Evolutionary conservation across 73 alveolate genomes (phyloP), one percentile per base, ranked within the genome.

Genomic region (Tetrahymena thermophila): DNA sequence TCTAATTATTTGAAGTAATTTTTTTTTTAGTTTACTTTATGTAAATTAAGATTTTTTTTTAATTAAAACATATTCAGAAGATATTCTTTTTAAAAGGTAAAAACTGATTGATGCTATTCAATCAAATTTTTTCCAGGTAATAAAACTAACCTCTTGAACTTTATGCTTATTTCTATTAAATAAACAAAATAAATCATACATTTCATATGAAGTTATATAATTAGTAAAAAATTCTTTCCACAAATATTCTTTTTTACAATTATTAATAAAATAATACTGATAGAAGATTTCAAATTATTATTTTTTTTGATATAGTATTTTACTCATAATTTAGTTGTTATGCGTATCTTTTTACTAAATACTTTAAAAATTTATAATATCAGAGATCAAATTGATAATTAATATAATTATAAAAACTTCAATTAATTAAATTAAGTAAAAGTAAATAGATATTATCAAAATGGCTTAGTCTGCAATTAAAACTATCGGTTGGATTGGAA

Each of bases 401-500:
- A 50, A 50, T 50, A 50, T 50, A 50, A 50, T 50, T 50, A 19
- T 14, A 19, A 10, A 71, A 25, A 71, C 11, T 25, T 28, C 11
- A 71, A 71, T 25, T n/a, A 71, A 28, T 31, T 28, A 71, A 71
- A 71, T 5, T 71, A 23, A 71, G 2, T 71, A 28, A 71, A n/a
- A 71, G 23, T 21, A 58, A 58, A 23, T n/a, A 58, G 14, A 58
- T 16, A 55, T 55, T 19, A 58, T 58, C 10, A 71, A 71, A 56
- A 71, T 71, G 89, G 89, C 89, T 71, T 10, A 71, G 31, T 28
- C 89, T 23, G 37, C 89, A 23, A 71, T 71, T n/a, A 71, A 71
- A 71, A 71, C 89, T 28, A 96, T 98, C 44, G 99, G 99, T 37
- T 98, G 99, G 99, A 97, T 97, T 84, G 99, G 99, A 7, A 98